Evolutionary conservation across 2,329 filamentous ascomycete species (phyloP), one percentile per base, ranked within the genome.

Genomic region (Huntiella omanensis): DNA sequence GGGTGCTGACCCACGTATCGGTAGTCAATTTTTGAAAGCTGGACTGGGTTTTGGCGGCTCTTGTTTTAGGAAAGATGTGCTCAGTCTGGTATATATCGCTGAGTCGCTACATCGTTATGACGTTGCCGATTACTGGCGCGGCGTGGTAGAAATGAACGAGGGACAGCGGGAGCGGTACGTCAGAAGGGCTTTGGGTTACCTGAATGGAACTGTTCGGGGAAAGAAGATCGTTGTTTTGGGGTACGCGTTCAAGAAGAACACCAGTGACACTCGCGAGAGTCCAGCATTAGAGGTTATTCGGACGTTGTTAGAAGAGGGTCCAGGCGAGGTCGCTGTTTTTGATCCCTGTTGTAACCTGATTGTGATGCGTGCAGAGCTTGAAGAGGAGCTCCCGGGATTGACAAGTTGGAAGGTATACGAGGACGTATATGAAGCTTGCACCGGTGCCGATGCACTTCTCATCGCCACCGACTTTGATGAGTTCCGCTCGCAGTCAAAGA

Each of bases 31-130:
- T 61, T 66, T 88, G 36, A 78, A 81, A 60, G 77, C 82, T 5
- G 77, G 77, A 35, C 72, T 85, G 33, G 83, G 83, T 12, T 88
- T 87, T 55, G 82, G 83, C 46, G 83, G 83, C 15, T 81, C 75
- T 50, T 88, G 83, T 61, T 86, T 88, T 67, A 76, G 80, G 59
- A 88, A 88, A 61, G 83, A 88, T 56, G 73, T 86, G 37, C 66
- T 83, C 42, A 81, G 73, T 59, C 64, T 88, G 34, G 72, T 78
- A 13, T 85, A 87, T 60, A 67, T 87, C 28, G 77, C 82, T 12
- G 77, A 83, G 54, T 74, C 71, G 2, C 66, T 85, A 46, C 72
- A 77, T 44, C 65, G 86, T 8, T 68, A 71, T 3, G 78, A 86
- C 54, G 80, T 87, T 0, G 79, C 75, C 33, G 70, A 75, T 52